These are phyloP conservation scores for Solanum aculeatissimum DNA, from an alignment of 305 asterid genomes.

Conservation along the genomic window DNA sequence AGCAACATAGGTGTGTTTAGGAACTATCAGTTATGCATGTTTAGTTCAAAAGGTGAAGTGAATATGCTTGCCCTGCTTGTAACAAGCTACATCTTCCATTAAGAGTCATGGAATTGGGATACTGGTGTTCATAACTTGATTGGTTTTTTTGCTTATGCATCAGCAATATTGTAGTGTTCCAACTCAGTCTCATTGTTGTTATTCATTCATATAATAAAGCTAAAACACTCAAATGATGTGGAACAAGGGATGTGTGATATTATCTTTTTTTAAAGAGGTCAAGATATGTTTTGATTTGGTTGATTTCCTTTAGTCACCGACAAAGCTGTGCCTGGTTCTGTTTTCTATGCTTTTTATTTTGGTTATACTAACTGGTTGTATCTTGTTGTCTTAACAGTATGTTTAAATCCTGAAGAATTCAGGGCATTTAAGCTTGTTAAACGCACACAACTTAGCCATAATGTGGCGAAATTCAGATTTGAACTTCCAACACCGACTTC, in stretches of 20 bases:
- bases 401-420: constrained; percentile 70
- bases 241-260: not conserved
- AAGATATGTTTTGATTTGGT: not conserved
- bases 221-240: not conserved
- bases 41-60: not conserved
- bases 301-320: not conserved
- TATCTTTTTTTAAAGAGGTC: not conserved
- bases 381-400: constrained; percentile 28
- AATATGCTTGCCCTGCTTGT: not conserved
- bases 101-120: not conserved
- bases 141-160: not conserved
- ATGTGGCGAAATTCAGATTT: constrained; percentile 80
- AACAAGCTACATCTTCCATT: not conserved
- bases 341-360: not conserved
- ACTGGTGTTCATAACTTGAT: not conserved
- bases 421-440: constrained; percentile 80
- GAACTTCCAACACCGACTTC: constrained; percentile 77
- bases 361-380: not conserved
- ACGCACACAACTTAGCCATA: constrained; percentile 73
- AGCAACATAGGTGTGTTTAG: not conserved
- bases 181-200: not conserved
- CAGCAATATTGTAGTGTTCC: not conserved
- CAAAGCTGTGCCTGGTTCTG: not conserved
- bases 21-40: not conserved
- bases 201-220: not conserved